Percentiles rank a stretch among this genome's conserved stretches.
phyloP scores from a whole-genome alignment of 2,329 filamentous ascomycete genomes.

The Microcyclospora pomicola region DNA sequence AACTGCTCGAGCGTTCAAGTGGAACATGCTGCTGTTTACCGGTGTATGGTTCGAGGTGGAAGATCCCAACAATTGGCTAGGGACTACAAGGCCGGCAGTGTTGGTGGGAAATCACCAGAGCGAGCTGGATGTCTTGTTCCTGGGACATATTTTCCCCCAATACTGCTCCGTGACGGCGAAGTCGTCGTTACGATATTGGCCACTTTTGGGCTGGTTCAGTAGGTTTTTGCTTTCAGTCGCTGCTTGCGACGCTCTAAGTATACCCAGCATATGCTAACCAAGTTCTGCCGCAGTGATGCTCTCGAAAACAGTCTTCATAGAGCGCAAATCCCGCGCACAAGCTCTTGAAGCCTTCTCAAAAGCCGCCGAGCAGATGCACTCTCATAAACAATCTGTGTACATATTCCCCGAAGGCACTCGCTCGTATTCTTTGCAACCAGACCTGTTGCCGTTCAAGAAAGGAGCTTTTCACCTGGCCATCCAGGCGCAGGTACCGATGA shows the following conservation, averaged over 20 bases:
- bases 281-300: constrained; percentile 46
- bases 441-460: constrained; percentile 93
- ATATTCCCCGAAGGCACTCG: constrained; percentile 89
- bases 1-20: constrained; percentile 65
- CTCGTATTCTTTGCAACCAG: constrained; percentile 71
- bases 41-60: constrained; percentile 65
- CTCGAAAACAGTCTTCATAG: constrained; percentile 86
- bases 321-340: constrained; percentile 70
- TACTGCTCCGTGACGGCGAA: constrained; percentile 93
- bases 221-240: constrained; percentile 10
- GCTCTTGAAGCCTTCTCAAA: constrained; percentile 75
- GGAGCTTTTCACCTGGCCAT: constrained; percentile 93
- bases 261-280: not conserved
- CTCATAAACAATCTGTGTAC: constrained; percentile 54
- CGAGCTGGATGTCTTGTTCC: constrained; percentile 85
- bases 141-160: constrained; percentile 76
- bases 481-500: constrained; percentile 82
- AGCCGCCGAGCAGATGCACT: constrained; percentile 66
- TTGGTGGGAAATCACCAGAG: constrained; percentile 89
- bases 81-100: constrained; percentile 59
- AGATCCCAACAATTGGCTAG: constrained; percentile 25
- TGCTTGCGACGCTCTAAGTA: not conserved
- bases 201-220: constrained; percentile 89
- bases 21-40: constrained; percentile 57
- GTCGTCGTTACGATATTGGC: constrained; percentile 61